Conservation (phyloP, 768 basidiomycete species). For the Lactarius hatsudake region DNA sequence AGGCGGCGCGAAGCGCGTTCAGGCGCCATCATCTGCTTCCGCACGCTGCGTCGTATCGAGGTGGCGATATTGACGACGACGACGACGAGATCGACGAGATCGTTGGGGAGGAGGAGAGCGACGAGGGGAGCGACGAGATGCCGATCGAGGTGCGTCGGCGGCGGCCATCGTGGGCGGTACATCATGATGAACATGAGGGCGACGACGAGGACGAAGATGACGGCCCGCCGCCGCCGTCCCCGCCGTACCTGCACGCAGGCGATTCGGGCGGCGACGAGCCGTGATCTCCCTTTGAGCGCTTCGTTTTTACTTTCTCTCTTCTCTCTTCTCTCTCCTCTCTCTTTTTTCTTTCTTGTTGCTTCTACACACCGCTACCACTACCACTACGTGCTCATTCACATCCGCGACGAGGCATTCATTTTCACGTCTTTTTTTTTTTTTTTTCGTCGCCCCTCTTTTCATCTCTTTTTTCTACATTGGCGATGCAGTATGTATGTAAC, state of each 20-base stretch:
- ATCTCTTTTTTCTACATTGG: neutral
- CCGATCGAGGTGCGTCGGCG: slow-evolving; percentile 27
- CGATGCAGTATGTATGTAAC: slow-evolving; percentile 23
- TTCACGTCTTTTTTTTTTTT: too few relatives aligned
- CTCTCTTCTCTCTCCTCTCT: too few relatives aligned
- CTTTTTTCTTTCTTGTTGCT: neutral
- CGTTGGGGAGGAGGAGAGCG: neutral
- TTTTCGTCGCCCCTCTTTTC: too few relatives aligned
- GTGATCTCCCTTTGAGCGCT: neutral
- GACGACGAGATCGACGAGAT: neutral
- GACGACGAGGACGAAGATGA: slow-evolving; percentile 4
- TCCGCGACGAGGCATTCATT: neutral
- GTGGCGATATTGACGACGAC: neutral
- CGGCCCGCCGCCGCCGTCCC: neutral
- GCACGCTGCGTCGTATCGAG: neutral
- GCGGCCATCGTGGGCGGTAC: slow-evolving; percentile 22
- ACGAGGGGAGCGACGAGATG: slow-evolving; percentile 2
- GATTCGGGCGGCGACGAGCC: neutral
- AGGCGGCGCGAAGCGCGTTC: slow-evolving; percentile 6
- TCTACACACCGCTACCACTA: neutral
- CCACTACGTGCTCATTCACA: slow-evolving; percentile 14
- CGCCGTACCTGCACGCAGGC: neutral
- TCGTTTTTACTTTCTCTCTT: too few relatives aligned
- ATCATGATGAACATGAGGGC: slow-evolving; percentile 9
- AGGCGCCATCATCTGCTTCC: neutral